Evolutionary conservation across 2,329 filamentous ascomycete species (phyloP).

Genomic region (Cadophora sp.): DNA sequence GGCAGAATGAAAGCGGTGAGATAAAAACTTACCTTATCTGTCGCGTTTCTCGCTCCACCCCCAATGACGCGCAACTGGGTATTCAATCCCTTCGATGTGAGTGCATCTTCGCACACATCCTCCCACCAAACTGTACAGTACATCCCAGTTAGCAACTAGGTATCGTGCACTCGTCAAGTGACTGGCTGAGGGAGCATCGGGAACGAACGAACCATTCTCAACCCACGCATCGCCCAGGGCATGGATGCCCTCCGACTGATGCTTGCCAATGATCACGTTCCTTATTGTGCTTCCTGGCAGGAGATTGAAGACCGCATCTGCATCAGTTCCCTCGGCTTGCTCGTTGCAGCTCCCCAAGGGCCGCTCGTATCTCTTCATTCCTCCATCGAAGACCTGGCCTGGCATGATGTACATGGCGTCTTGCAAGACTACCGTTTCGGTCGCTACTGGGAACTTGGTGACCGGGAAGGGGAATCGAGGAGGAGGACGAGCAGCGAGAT

Average conservation of each 20-base stretch:
- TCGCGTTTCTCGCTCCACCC: neutral
- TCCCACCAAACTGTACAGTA: neutral
- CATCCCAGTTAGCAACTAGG: no score
- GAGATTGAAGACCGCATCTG: neutral
- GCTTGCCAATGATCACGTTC: neutral
- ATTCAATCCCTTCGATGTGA: constrained; percentile 4
- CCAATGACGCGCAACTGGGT: constrained; percentile 4
- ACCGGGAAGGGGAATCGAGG: constrained; percentile 3
- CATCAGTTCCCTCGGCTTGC: neutral
- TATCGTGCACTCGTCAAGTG: neutral
- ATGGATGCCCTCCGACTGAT: neutral
- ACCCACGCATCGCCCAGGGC: neutral
- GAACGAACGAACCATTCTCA: constrained; percentile 1
- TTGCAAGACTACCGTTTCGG: neutral
- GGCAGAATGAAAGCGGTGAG: no score
- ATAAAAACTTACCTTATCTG: no score
- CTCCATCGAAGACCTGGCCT: neutral
- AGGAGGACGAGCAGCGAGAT: neutral
- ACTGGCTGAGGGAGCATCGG: neutral
- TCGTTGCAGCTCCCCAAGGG: neutral
- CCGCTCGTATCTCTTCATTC: neutral
- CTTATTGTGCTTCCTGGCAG: neutral
- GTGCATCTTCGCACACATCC: constrained; percentile 3
- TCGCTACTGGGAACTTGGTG: neutral
- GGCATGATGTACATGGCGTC: constrained; percentile 7